Evolutionary conservation across 2,329 filamentous ascomycete species (phyloP).

Genomic region (Daldinia eschscholtzii): DNA sequence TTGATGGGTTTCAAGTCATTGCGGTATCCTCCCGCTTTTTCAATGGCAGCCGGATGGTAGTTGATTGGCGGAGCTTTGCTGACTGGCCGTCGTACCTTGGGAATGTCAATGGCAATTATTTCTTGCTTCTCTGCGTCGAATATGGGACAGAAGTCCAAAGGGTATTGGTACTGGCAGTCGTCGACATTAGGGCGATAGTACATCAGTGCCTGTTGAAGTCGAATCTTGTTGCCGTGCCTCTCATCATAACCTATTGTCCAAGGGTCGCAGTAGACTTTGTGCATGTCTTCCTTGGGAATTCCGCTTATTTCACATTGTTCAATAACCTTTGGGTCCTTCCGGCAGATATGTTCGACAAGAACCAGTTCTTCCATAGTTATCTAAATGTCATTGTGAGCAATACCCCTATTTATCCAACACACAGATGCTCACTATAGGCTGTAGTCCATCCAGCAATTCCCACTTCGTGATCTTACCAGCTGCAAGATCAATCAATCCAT

Average conservation of each 20-base stretch:
- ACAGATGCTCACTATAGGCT: slow-evolving; percentile 75
- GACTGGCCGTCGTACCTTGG: slow-evolving; percentile 79
- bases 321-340: slow-evolving; percentile 86
- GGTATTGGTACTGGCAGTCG: slow-evolving; percentile 90
- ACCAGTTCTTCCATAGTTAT: slow-evolving; percentile 94
- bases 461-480: slow-evolving; percentile 77
- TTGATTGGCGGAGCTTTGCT: slow-evolving; percentile 80
- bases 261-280: slow-evolving; percentile 95
- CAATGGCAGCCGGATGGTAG: slow-evolving; percentile 80
- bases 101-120: slow-evolving; percentile 87
- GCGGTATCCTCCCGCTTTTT: slow-evolving; percentile 80
- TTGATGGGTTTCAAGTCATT: slow-evolving; percentile 86
- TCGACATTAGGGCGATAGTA: slow-evolving; percentile 91
- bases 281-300: slow-evolving; percentile 85
- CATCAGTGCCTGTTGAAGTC: slow-evolving; percentile 93
- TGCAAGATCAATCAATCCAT: slow-evolving; percentile 82
- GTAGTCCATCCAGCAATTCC: slow-evolving; percentile 80
- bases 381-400: slow-evolving; percentile 54
- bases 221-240: slow-evolving; percentile 81
- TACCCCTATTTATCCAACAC: neutral
- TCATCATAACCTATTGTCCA: slow-evolving; percentile 98
- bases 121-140: slow-evolving; percentile 83
- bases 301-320: slow-evolving; percentile 89
- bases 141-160: slow-evolving; percentile 94
- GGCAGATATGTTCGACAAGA: slow-evolving; percentile 79